Conservation (phyloP, 768 basidiomycete genomes). For the Boletus subparvulus region DNA sequence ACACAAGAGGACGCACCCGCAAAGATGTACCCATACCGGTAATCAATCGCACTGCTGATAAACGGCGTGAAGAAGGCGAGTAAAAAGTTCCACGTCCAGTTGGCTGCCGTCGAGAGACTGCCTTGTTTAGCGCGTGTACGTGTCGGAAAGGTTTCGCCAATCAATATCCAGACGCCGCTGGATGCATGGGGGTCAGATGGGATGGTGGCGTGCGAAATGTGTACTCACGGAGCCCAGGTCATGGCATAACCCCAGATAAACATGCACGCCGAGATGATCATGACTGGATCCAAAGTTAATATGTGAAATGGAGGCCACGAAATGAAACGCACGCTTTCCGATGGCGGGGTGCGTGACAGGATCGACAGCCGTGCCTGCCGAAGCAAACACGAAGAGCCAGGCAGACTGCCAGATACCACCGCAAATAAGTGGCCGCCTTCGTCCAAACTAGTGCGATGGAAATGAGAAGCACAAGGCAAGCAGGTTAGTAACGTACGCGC, state of each 20-base stretch:
- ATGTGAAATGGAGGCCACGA: background rate
- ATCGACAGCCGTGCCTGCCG: background rate
- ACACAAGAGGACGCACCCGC: background rate
- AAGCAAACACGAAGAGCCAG: constrained; percentile 74
- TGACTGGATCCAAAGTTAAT: constrained; percentile 34
- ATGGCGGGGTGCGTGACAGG: constrained; percentile 43
- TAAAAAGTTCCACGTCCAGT: background rate
- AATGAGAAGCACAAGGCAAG: constrained; percentile 10
- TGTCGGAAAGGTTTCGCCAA: background rate
- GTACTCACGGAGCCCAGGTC: background rate
- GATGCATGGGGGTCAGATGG: background rate
- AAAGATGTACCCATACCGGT: background rate
- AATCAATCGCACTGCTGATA: background rate
- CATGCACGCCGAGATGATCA: constrained; percentile 45
- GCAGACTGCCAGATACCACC: constrained; percentile 69
- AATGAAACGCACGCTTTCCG: constrained; percentile 46
- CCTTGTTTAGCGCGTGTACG: background rate
- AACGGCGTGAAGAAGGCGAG: background rate
- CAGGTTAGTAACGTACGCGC: constrained; percentile 18
- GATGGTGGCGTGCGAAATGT: background rate
- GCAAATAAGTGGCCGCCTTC: constrained; percentile 60
- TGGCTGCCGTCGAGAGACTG: background rate
- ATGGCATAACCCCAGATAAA: constrained; percentile 56
- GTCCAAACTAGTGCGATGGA: constrained; percentile 43
- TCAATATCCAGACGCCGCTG: background rate